Evolutionary conservation across 2,329 filamentous ascomycete species (phyloP).

Genomic region (Trichoderma sp.): DNA sequence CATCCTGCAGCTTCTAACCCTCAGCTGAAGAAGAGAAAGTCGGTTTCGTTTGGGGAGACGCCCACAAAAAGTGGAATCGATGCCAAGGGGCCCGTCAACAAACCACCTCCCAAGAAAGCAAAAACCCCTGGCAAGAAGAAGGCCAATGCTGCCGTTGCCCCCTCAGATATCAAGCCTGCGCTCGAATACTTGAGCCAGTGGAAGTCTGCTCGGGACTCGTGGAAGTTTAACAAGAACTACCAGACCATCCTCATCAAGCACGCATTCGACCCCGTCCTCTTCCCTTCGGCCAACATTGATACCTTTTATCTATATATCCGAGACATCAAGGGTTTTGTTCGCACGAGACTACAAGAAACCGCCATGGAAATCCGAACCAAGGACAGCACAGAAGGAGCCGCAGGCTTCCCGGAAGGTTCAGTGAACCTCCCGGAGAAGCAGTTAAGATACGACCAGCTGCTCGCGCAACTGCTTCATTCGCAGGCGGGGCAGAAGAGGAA

Average conservation of each 20-base stretch:
- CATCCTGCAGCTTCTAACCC: constrained; percentile 32
- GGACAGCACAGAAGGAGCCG: constrained; percentile 53
- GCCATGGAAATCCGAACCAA: constrained; percentile 63
- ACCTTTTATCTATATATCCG: constrained; percentile 76
- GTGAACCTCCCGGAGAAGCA: constrained; percentile 52
- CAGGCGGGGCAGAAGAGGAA: constrained; percentile 48
- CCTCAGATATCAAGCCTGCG: constrained; percentile 59
- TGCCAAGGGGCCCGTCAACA: constrained; percentile 35
- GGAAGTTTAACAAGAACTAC: constrained; percentile 97
- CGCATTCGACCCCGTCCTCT: constrained; percentile 68
- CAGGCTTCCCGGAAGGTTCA: constrained; percentile 53
- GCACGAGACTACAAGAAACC: constrained; percentile 66
- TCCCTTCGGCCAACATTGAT: constrained; percentile 69
- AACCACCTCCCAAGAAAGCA: constrained; percentile 37
- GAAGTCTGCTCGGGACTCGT: constrained; percentile 66
- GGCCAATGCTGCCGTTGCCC: constrained; percentile 40
- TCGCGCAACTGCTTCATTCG: constrained; percentile 50
- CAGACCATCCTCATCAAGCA: constrained; percentile 85
- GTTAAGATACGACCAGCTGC: constrained; percentile 57
- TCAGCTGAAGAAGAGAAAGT: constrained; percentile 47
- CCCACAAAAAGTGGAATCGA: constrained; percentile 38
- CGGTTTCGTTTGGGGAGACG: constrained; percentile 52
- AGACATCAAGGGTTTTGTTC: constrained; percentile 74
- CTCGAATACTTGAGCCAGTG: constrained; percentile 78
- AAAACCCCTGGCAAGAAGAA: constrained; percentile 45